phyloP scores from a whole-genome alignment of 2,329 filamentous ascomycete species.

The Alternaria viburni region DNA sequence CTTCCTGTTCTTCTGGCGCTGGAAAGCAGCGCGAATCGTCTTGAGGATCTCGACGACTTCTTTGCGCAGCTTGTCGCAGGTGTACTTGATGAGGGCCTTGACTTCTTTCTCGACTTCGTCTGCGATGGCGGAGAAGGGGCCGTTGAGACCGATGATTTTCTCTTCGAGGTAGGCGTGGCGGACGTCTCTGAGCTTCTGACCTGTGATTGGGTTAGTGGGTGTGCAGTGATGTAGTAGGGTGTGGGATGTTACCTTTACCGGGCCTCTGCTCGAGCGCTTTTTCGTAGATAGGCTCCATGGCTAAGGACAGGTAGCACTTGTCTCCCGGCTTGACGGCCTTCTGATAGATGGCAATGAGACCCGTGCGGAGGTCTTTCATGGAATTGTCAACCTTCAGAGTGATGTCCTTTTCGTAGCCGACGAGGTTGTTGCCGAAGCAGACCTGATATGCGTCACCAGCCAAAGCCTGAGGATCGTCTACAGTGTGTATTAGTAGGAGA shows the following conservation, averaged over 20 bases:
- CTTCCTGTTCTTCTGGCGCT: constrained; percentile 5
- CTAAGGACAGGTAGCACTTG: constrained; percentile 15
- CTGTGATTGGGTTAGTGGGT: neutral
- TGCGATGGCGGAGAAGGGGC: neutral
- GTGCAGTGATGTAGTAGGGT: neutral
- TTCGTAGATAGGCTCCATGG: constrained; percentile 19
- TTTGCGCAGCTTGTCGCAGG: neutral
- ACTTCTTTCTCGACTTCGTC: neutral
- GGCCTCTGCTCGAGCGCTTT: neutral
- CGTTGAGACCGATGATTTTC: neutral
- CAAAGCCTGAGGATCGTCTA: constrained; percentile 13
- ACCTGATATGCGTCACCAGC: constrained; percentile 12
- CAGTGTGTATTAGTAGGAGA: neutral
- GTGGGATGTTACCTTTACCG: neutral
- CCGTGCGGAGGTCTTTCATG: neutral
- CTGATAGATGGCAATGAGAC: neutral
- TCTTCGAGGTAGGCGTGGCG: constrained; percentile 12
- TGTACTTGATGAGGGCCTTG: neutral
- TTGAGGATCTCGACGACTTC: constrained; percentile 2
- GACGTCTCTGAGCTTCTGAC: constrained; percentile 1
- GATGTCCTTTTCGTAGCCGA: neutral
- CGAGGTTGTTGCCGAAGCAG: constrained; percentile 11
- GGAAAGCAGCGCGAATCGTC: constrained; percentile 5
- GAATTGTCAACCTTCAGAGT: constrained; percentile 3
- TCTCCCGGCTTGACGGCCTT: neutral